Conservation (phyloP, 352 stramenopile genomes). For the Pythium chondricola region DNA sequence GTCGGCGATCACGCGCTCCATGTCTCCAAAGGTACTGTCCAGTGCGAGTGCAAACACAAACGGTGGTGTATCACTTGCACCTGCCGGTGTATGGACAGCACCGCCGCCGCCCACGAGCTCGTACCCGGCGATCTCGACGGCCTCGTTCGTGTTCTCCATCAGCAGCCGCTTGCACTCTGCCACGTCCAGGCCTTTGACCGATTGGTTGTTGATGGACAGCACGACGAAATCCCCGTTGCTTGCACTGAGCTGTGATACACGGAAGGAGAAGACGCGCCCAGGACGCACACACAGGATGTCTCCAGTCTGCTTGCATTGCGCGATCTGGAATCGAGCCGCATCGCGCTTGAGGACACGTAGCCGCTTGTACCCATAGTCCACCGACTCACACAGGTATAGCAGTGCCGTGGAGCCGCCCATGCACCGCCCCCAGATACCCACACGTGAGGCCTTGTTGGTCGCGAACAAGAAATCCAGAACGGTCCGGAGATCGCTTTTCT, state of each 20-base stretch:
- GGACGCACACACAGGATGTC: slow-evolving; percentile 48
- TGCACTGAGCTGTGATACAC: slow-evolving; percentile 48
- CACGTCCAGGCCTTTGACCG: slow-evolving; percentile 34
- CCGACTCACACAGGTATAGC: slow-evolving; percentile 38
- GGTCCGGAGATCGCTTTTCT: slow-evolving; percentile 52
- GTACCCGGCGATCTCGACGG: slow-evolving; percentile 26
- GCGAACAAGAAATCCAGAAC: slow-evolving; percentile 66
- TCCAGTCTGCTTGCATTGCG: slow-evolving; percentile 30
- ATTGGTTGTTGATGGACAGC: slow-evolving; percentile 43
- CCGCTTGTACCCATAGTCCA: slow-evolving; percentile 43
- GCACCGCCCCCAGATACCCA: slow-evolving; percentile 63
- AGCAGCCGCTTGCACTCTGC: slow-evolving; percentile 36
- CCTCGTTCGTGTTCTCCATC: slow-evolving; percentile 6
- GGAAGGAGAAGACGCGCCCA: slow-evolving; percentile 37
- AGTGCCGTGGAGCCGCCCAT: slow-evolving; percentile 51
- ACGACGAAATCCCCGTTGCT: slow-evolving; percentile 62
- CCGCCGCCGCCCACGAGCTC: no score
- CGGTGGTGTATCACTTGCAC: neutral
- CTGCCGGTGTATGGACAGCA: no score
- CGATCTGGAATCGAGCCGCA: slow-evolving; percentile 34
- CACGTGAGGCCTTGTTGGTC: slow-evolving; percentile 36
- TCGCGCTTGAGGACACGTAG: slow-evolving; percentile 31
- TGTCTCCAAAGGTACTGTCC: slow-evolving; percentile 66
- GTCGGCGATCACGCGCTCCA: slow-evolving; percentile 71
- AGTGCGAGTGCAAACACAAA: slow-evolving; percentile 59